Percentiles rank a stretch among this genome's conserved stretches.
phyloP scores from a whole-genome alignment of 306 rosid species.

The Casuarina equisetifolia region DNA sequence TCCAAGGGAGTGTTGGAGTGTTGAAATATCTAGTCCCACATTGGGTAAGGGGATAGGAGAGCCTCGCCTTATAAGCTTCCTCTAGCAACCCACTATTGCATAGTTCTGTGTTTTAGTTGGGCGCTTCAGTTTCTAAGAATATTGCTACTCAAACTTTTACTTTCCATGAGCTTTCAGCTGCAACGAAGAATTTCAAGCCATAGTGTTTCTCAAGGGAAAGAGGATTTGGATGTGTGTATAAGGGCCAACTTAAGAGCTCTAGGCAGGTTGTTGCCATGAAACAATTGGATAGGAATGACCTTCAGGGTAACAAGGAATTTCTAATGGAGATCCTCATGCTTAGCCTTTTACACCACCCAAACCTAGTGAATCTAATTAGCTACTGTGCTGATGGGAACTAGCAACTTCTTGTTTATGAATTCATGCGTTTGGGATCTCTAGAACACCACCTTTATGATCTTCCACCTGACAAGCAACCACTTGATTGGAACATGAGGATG shows the following conservation, averaged over 20 bases:
- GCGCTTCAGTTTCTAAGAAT: too few relatives aligned
- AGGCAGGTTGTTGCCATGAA: constrained; percentile 88
- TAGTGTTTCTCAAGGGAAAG: constrained; percentile 87
- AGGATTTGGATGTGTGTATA: constrained; percentile 64
- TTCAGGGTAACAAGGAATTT: constrained; percentile 90
- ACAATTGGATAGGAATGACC: constrained; percentile 88
- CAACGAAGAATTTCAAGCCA: constrained; percentile 75
- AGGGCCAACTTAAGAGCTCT: constrained; percentile 47
- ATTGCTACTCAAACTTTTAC: constrained; percentile 87
- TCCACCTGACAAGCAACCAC: constrained; percentile 76
- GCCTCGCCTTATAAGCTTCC: too few relatives aligned
- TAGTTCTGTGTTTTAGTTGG: too few relatives aligned
- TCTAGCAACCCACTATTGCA: too few relatives aligned
- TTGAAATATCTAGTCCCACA: too few relatives aligned
- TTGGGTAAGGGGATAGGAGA: too few relatives aligned
- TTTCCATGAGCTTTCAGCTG: constrained; percentile 74
- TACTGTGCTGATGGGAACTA: constrained; percentile 94
- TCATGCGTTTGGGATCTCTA: constrained; percentile 75
- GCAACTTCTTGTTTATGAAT: constrained; percentile 88
- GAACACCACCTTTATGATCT: constrained; percentile 90
- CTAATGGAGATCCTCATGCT: constrained; percentile 93
- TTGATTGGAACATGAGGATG: constrained; percentile 37
- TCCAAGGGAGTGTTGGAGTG: too few relatives aligned
- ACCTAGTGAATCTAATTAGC: constrained; percentile 80
- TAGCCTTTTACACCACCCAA: constrained; percentile 84